Evolutionary conservation across 2,329 filamentous ascomycete species (phyloP), one percentile per base, ranked within the genome.

Genomic region (Fulvia fulva): DNA sequence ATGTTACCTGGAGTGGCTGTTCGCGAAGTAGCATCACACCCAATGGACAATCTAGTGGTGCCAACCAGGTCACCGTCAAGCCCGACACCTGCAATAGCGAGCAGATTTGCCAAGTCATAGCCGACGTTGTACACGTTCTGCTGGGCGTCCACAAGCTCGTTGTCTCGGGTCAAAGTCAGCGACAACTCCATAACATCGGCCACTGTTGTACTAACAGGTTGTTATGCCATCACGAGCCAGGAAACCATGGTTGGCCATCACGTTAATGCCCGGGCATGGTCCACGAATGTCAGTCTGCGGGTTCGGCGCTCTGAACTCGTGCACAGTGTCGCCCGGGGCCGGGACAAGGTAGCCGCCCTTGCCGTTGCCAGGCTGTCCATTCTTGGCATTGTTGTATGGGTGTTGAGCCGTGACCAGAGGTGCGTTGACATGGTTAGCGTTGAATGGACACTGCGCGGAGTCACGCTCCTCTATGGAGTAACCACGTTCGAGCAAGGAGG

Each of bases 51-150:
- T 59, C 74, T 76, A 32, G 65, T 64, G n/a, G 75, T 76, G 44
- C 56, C 56, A 14, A 63, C 22, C 12, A 56, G 23, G 28, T 63
- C 60, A 22, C 60, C 60, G 41, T 60, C 58, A 14, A 50, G 30
- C 68, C 59, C n/a, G 5, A 61, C 59, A 32, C 60, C 58, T 8
- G 53, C 52, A 16, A 56, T 52, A 23, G 75, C 72, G 21, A 77
- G 68, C 19, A 75, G 65, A 21, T 68, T 68, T 8, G 75, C 70
- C 8, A 76, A 67, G 55, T 74, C 73, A 53, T 71, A 75, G 45
- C 67, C 73, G 16, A 77, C 70, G 44, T 76, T 76, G 67, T 75
- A 77, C n/a, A 77, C 61, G 47, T 77, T 77, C 53, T 77, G 74
- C 43, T 75, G 71, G 16, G 73, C 73, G 56, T 75, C 73, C 19